Conservation (phyloP, 2,329 filamentous ascomycete genomes). For the Aureobasidium mangrovei region DNA sequence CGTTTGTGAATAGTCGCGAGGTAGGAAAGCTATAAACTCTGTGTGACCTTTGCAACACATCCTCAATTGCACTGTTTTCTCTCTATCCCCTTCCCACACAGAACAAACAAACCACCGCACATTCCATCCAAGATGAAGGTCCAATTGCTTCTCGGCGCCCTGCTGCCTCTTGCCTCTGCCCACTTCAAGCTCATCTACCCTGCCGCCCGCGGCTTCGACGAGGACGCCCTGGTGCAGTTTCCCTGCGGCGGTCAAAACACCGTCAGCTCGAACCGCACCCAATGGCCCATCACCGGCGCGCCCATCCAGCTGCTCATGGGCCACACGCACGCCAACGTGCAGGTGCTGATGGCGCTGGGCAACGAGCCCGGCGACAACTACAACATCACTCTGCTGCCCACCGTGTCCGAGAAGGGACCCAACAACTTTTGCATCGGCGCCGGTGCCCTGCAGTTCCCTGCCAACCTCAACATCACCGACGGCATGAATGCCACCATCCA, state of each 20-base stretch:
- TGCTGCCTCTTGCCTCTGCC: slow-evolving; percentile 40
- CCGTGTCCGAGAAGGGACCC: slow-evolving; percentile 51
- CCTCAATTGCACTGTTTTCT: no score
- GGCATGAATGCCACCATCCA: slow-evolving; percentile 60
- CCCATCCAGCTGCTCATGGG: slow-evolving; percentile 45
- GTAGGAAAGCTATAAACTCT: background rate
- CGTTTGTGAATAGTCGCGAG: background rate
- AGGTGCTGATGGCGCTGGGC: slow-evolving; percentile 46
- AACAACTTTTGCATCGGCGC: slow-evolving; percentile 57
- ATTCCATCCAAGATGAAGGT: slow-evolving; percentile 24
- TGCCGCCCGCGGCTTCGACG: slow-evolving; percentile 39
- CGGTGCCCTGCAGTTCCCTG: slow-evolving; percentile 44
- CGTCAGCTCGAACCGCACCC: slow-evolving; percentile 36
- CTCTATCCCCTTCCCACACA: background rate
- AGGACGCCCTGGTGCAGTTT: slow-evolving; percentile 38
- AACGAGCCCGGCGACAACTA: slow-evolving; percentile 50
- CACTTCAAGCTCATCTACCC: slow-evolving; percentile 51
- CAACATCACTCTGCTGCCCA: slow-evolving; percentile 58
- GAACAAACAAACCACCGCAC: background rate
- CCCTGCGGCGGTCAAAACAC: slow-evolving; percentile 45
- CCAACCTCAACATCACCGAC: slow-evolving; percentile 43
- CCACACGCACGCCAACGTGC: slow-evolving; percentile 44
- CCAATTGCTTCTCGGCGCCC: slow-evolving; percentile 28
- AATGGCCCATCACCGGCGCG: slow-evolving; percentile 40
- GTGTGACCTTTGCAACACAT: background rate